phyloP scores from a whole-genome alignment of 441 rosid genomes.

The Breynia disticha region DNA sequence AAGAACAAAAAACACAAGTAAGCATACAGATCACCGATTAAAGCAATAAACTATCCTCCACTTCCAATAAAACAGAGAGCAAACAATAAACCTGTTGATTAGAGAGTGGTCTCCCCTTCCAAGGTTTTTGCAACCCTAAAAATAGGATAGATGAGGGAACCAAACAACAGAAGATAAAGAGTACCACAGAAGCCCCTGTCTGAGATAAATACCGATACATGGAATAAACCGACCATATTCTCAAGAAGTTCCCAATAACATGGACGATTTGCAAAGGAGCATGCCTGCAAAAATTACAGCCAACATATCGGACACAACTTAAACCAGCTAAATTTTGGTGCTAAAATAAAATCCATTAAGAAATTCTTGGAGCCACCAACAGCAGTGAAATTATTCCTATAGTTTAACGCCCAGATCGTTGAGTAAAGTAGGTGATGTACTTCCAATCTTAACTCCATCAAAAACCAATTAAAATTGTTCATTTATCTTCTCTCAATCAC shows the following conservation, averaged over 20 bases:
- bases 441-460: too few species aligned
- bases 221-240: conserved; percentile 96
- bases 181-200: conserved; percentile 73
- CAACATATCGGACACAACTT: background rate
- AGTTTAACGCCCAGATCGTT: too few species aligned
- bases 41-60: conserved; percentile 4
- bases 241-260: conserved; percentile 56
- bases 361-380: too few species aligned
- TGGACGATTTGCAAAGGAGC: conserved; percentile 79
- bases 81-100: conserved; percentile 57
- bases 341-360: background rate
- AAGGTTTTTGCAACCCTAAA: conserved; percentile 76
- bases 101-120: conserved; percentile 92
- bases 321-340: background rate
- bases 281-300: conserved; percentile 32
- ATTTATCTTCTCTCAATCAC: too few species aligned
- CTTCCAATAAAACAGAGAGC: background rate
- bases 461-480: too few species aligned
- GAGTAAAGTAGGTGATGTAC: too few species aligned
- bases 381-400: too few species aligned
- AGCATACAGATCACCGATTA: background rate
- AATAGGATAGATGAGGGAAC: conserved; percentile 67
- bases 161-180: conserved; percentile 76
- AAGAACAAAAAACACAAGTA: conserved; percentile 13
- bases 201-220: conserved; percentile 67